phyloP scores from a whole-genome alignment of 1,139 yeast species.

The Zygosaccharomyces sapae region DNA sequence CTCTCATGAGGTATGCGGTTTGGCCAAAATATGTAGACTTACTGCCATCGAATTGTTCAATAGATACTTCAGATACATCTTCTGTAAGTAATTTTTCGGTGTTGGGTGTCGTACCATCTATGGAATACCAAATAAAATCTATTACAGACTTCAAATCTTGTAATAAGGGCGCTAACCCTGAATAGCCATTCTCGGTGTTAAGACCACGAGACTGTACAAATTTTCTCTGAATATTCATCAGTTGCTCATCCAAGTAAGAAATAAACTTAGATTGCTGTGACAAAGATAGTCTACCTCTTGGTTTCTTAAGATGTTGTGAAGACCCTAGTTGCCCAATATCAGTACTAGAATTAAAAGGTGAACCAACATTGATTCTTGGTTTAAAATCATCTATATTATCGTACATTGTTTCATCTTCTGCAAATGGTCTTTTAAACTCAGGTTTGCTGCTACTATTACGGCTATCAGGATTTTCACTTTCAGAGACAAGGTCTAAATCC shows the following conservation, averaged over 20 bases:
- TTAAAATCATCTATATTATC: constrained; percentile 33
- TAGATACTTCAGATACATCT: constrained; percentile 11
- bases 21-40: constrained; percentile 48
- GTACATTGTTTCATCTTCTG: constrained; percentile 17
- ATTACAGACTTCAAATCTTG: constrained; percentile 46
- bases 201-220: constrained; percentile 55
- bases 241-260: constrained; percentile 55
- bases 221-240: constrained; percentile 56
- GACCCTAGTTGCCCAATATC: constrained; percentile 10
- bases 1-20: constrained; percentile 53
- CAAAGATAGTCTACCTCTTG: constrained; percentile 33
- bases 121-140: constrained; percentile 58
- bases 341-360: constrained; percentile 32
- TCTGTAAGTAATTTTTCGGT: constrained; percentile 33
- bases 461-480: constrained; percentile 31
- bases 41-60: constrained; percentile 20
- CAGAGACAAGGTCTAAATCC: constrained; percentile 35
- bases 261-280: constrained; percentile 60
- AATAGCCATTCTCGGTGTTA: constrained; percentile 40
- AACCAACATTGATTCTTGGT: constrained; percentile 31
- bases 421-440: constrained; percentile 8
- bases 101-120: constrained; percentile 36
- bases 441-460: constrained; percentile 6
- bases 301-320: constrained; percentile 4
- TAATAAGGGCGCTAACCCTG: constrained; percentile 42